A percentile compares a stretch with the other conserved stretches of the same genome.
Conservation (phyloP, 352 stramenopile genomes). For the Phytopythium helicoides region DNA sequence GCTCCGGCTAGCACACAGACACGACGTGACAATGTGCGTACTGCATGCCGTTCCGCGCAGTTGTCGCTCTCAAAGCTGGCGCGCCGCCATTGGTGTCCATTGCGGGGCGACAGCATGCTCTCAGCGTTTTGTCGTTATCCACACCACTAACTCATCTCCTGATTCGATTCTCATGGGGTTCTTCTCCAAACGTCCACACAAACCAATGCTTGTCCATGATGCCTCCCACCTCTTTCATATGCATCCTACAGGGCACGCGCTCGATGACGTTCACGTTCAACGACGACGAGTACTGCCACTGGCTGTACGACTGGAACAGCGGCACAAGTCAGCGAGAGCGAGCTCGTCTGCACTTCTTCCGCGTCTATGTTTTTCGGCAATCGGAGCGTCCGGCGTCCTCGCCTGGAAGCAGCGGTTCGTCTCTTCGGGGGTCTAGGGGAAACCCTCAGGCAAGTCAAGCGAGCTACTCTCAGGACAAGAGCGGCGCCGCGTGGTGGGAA, state of each 20-base stretch:
- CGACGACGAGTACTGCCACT: constrained; percentile 39
- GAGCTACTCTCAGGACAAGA: neutral
- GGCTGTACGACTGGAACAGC: constrained; percentile 61
- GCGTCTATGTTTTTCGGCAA: constrained; percentile 32
- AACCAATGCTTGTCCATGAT: neutral
- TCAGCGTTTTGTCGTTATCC: no score
- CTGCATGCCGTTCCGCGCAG: neutral
- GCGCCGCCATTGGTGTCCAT: no score
- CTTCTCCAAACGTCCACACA: neutral
- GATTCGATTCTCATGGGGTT: neutral
- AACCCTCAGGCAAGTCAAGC: neutral
- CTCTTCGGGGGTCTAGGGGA: neutral
- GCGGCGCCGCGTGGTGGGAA: constrained; percentile 13
- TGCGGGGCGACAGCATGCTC: no score
- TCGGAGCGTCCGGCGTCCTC: neutral
- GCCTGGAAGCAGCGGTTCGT: neutral
- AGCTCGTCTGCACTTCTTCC: constrained; percentile 34
- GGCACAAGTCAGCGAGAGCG: constrained; percentile 47
- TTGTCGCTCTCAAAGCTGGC: no score
- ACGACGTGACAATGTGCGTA: neutral
- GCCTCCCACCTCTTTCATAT: no score
- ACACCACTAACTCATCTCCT: neutral
- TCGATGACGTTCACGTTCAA: constrained; percentile 16
- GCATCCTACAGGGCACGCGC: neutral
- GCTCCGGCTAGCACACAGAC: neutral